Conservation (phyloP, 1,139 yeast genomes). For the Hansenula sp. region DNA sequence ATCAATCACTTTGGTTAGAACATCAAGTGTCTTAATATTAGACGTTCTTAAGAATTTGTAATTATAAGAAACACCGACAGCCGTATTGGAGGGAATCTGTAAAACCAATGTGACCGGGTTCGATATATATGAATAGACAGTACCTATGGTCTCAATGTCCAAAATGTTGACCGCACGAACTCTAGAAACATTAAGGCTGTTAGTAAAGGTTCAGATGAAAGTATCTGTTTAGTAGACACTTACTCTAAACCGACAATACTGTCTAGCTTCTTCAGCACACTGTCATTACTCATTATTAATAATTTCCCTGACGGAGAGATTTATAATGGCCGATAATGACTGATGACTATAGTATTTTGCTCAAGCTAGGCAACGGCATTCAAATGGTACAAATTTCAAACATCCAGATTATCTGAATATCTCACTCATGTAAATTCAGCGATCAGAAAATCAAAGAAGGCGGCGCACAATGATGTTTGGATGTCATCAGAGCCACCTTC, state of each 20-base stretch:
- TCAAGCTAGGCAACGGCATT: no score
- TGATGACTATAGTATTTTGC: no score
- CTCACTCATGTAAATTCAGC: no score
- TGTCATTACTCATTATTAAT: neutral
- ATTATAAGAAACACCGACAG: constrained; percentile 23
- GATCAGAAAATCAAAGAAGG: neutral
- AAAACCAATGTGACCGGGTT: constrained; percentile 22
- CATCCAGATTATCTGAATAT: no score
- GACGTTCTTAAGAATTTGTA: constrained; percentile 55
- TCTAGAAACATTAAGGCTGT: constrained; percentile 28
- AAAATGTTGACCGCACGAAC: constrained; percentile 59
- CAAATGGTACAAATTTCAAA: no score
- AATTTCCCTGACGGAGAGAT: no score
- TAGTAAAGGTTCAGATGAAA: neutral
- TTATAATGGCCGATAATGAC: no score
- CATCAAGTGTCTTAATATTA: constrained; percentile 52
- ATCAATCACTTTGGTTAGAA: constrained; percentile 26
- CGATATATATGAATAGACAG: constrained; percentile 56
- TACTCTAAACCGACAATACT: constrained; percentile 22
- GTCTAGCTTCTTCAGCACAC: constrained; percentile 15
- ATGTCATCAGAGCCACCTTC: neutral
- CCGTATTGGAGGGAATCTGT: constrained; percentile 10
- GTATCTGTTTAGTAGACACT: constrained; percentile 4
- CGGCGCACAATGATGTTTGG: neutral
- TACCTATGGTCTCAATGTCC: constrained; percentile 56